Evolutionary conservation across 768 basidiomycete genomes (phyloP), one percentile per base, ranked within the genome.

Genomic region (Tylopilus subfusipes): DNA sequence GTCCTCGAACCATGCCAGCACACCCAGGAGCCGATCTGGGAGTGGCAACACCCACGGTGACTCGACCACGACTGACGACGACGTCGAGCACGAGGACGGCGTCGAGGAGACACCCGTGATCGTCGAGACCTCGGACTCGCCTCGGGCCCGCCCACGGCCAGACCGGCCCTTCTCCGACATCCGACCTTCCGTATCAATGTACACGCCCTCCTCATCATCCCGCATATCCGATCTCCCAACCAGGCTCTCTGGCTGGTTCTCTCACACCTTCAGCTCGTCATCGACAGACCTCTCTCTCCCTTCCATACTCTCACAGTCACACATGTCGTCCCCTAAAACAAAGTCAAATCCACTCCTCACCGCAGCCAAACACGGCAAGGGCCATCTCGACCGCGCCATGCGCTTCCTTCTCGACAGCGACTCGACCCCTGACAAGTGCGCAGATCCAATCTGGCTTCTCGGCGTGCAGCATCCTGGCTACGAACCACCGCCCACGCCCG

Each of bases 401-500:
- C 79, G 93, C 42, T 91, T 93, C 72, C 76, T 98, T n/a, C 78
- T 96, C 56, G 95, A 98, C 73, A 83, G 83, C 60, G 95, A 98
- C 70, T 83, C 93, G 18, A 82, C 80, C 4, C 91, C 90, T 2
- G 93, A 97, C 68, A 85, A 80, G 64, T 93, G 84, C 50, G 65
- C 79, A 0, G 90, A 94, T 19, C 81, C 86, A 0, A 96, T 98
- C 27, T 97, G 93, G 93, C 72, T 97, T 2, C 77, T 97, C 22
- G 95, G 94, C 36, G 84, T 93, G 4, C 78, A 82, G 58, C 93
- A 93, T 56, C 79, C 82, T 4, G 90, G 90, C 0, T 90, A 85
- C 60, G 88, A 88, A 58, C 71, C 75, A 10, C 70, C 67, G 2
- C 68, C 66, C 2, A 58, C 58, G 6, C 21, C 54, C 29, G 59